Evolutionary conservation across 1,284 basidiomycete genomes (phyloP).

Genomic region (Tilletiaria anomala): DNA sequence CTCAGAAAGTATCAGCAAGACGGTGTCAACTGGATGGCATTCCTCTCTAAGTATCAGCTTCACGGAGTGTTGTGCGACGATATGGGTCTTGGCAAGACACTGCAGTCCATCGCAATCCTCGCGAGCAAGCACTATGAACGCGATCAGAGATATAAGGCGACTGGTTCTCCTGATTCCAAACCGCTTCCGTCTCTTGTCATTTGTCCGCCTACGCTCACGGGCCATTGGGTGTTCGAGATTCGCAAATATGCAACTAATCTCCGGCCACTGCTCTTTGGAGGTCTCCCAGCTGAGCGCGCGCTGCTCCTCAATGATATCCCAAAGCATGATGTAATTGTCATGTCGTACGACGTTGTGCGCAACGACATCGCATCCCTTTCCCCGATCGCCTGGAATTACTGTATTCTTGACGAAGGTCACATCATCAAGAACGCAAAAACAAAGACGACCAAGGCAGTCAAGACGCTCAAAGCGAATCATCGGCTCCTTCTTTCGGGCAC

Average conservation of each 20-base stretch:
- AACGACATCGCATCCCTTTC: constrained; percentile 74
- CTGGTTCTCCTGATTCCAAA: constrained; percentile 59
- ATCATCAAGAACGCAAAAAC: constrained; percentile 98
- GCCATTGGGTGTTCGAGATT: constrained; percentile 98
- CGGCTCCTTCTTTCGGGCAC: constrained; percentile 89
- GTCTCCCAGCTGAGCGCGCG: constrained; percentile 71
- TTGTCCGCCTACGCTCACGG: constrained; percentile 86
- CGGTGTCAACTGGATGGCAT: constrained; percentile 97
- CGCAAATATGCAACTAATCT: constrained; percentile 79
- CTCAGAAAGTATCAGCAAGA: constrained; percentile 95
- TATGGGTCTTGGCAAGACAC: constrained; percentile 95
- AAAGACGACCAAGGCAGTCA: constrained; percentile 91
- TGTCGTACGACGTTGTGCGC: constrained; percentile 91
- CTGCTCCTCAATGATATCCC: constrained; percentile 39
- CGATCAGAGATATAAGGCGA: constrained; percentile 53
- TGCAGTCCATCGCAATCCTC: constrained; percentile 95
- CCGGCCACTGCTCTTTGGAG: constrained; percentile 69
- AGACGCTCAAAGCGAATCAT: constrained; percentile 76
- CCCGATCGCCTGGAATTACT: constrained; percentile 77
- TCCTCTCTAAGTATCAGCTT: constrained; percentile 66
- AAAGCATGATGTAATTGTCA: constrained; percentile 66
- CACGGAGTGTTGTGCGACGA: constrained; percentile 98
- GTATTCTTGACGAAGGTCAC: constrained; percentile 91
- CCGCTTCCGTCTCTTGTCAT: constrained; percentile 88
- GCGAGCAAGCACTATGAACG: constrained; percentile 87